phyloP scores from a whole-genome alignment of 768 basidiomycete species.

The Suillus decipiens region DNA sequence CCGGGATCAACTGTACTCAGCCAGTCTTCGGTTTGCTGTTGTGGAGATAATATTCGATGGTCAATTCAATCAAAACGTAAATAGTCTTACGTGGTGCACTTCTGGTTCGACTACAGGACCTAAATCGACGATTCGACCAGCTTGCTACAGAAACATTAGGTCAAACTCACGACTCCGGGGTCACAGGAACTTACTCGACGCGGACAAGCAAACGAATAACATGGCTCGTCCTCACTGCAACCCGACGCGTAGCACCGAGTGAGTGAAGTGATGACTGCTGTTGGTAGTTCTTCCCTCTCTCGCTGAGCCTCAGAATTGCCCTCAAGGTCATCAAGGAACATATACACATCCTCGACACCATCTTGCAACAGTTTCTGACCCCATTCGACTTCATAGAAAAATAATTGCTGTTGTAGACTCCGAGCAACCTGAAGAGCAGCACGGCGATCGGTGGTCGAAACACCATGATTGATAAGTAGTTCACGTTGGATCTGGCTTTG shows the following conservation, averaged over 20 bases:
- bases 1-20: conserved; percentile 48
- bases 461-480: conserved; percentile 71
- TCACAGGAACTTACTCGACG: conserved; percentile 49
- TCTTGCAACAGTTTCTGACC: conserved; percentile 80
- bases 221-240: conserved; percentile 77
- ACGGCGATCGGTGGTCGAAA: conserved; percentile 76
- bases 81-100: conserved; percentile 35
- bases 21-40: conserved; percentile 49
- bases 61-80: conserved; percentile 15
- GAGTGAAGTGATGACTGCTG: conserved; percentile 86
- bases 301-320: conserved; percentile 58
- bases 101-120: conserved; percentile 30
- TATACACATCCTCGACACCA: conserved; percentile 91
- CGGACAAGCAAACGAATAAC: conserved; percentile 85
- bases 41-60: conserved; percentile 4
- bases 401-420: conserved; percentile 88
- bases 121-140: conserved; percentile 24
- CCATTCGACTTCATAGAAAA: conserved; percentile 98
- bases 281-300: conserved; percentile 76
- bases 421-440: conserved; percentile 87
- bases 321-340: conserved; percentile 84
- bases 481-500: conserved; percentile 87
- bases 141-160: conserved; percentile 25
- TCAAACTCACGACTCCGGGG: neutral
- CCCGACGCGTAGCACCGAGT: conserved; percentile 90